These are phyloP conservation scores for Metschnikowia borealis DNA, from an alignment of 805 yeast genomes.

Conservation along the genomic window DNA sequence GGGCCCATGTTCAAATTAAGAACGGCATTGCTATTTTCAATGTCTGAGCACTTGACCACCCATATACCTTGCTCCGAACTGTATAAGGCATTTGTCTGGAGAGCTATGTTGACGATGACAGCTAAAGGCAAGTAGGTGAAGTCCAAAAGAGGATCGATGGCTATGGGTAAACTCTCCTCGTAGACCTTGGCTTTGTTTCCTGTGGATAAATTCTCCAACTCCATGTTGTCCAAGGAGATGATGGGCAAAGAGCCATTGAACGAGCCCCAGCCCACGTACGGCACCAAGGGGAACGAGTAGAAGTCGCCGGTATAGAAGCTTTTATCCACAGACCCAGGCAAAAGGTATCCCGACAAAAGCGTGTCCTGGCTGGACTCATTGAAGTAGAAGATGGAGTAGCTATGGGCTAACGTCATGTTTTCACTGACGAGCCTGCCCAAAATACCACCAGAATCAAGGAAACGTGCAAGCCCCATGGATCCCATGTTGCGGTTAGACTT, in stretches of 20 bases:
- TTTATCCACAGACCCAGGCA: slow-evolving; percentile 59
- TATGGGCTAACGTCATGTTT: slow-evolving; percentile 24
- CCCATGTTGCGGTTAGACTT: slow-evolving; percentile 25
- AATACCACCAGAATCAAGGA: slow-evolving; percentile 26
- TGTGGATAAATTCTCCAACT: slow-evolving; percentile 26
- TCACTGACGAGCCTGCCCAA: slow-evolving; percentile 18
- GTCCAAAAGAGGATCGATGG: slow-evolving; percentile 53
- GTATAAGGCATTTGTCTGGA: slow-evolving; percentile 67
- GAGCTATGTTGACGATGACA: slow-evolving; percentile 55
- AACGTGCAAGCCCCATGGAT: slow-evolving; percentile 35
- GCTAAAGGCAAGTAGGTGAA: slow-evolving; percentile 53
- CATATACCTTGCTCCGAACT: slow-evolving; percentile 45
- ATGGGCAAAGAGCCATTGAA: slow-evolving; percentile 24
- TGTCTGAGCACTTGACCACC: slow-evolving; percentile 56
- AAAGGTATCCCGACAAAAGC: slow-evolving; percentile 30
- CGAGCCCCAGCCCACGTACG: slow-evolving; percentile 23
- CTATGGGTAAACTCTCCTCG: slow-evolving; percentile 43
- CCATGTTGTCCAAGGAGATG: slow-evolving; percentile 23
- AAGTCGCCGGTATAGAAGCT: slow-evolving; percentile 44
- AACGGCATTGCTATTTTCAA: slow-evolving; percentile 46
- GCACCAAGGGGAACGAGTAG: slow-evolving; percentile 47
- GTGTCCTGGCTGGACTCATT: slow-evolving; percentile 11
- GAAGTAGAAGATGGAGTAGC: slow-evolving; percentile 34
- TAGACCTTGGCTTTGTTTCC: slow-evolving; percentile 36
- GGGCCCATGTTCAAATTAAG: slow-evolving; percentile 53